Percentiles rank a stretch among this genome's conserved stretches.
phyloP scores from a whole-genome alignment of 2,329 filamentous ascomycete genomes.

The Beauveria sp. region DNA sequence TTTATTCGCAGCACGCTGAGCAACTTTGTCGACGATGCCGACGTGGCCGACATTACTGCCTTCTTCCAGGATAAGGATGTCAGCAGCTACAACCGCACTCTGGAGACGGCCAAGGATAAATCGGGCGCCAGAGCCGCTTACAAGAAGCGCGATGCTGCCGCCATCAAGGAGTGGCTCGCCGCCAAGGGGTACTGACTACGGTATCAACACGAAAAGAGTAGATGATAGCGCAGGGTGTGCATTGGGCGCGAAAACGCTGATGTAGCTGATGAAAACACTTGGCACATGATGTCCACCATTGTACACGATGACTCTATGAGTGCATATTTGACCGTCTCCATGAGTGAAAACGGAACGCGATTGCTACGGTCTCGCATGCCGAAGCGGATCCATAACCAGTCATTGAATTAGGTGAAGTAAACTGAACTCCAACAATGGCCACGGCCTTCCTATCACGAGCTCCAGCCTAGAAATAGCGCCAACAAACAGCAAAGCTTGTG shows the following conservation, averaged over 20 bases:
- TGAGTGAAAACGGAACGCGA: not conserved
- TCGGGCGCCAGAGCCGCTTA: constrained; percentile 80
- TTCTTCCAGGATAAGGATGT: constrained; percentile 90
- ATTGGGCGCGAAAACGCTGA: not conserved
- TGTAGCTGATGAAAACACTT: not conserved
- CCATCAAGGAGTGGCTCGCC: constrained; percentile 71
- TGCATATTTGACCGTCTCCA: not conserved
- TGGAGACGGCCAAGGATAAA: constrained; percentile 79
- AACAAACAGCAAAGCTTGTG: too few species aligned
- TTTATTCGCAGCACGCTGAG: constrained; percentile 73
- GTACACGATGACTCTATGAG: not conserved
- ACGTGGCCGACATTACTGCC: constrained; percentile 65
- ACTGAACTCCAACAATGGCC: not conserved
- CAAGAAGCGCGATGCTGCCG: constrained; percentile 63
- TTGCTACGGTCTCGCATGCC: too few species aligned
- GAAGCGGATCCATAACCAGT: too few species aligned
- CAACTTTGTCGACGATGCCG: constrained; percentile 65
- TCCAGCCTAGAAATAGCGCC: not conserved
- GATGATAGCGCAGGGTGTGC: not conserved
- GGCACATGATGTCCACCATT: not conserved
- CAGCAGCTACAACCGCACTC: constrained; percentile 74
- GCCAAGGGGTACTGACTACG: constrained; percentile 37
- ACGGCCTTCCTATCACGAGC: not conserved
- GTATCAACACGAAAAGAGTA: not conserved
- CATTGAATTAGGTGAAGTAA: too few species aligned